phyloP scores from a whole-genome alignment of 495 filamentous ascomycete genomes.

The Penicillium steckii region DNA sequence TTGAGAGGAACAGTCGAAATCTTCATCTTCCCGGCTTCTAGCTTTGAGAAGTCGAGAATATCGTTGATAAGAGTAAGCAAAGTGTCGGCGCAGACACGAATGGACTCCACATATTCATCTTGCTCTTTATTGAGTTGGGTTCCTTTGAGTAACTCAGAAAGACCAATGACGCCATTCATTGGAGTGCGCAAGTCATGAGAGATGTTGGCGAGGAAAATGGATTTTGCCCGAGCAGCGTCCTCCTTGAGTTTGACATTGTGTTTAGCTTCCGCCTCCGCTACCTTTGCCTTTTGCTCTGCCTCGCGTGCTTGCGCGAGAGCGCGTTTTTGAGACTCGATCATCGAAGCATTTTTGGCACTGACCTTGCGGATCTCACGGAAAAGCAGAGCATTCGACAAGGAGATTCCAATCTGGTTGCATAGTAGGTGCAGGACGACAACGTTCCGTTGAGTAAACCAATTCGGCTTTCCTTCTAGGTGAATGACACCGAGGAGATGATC shows the following conservation, averaged over 20 bases:
- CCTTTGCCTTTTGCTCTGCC: constrained; percentile 79
- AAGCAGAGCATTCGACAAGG: constrained; percentile 80
- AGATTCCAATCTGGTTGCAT: constrained; percentile 87
- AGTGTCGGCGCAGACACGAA: constrained; percentile 85
- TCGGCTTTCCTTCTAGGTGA: constrained; percentile 81
- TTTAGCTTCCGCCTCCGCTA: constrained; percentile 78
- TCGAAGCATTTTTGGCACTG: constrained; percentile 76
- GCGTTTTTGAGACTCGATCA: constrained; percentile 83
- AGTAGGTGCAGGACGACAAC: constrained; percentile 81
- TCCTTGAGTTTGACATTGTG: constrained; percentile 86
- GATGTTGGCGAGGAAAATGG: constrained; percentile 90
- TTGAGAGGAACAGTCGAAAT: constrained; percentile 84
- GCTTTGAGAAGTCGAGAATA: constrained; percentile 88
- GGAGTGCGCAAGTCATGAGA: constrained; percentile 85
- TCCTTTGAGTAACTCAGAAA: constrained; percentile 81
- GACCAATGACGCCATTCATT: constrained; percentile 86
- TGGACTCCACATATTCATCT: constrained; percentile 87
- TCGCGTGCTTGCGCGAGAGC: constrained; percentile 76
- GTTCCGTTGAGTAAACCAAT: constrained; percentile 85
- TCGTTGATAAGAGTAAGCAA: constrained; percentile 94
- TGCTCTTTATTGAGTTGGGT: constrained; percentile 78
- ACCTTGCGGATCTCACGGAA: constrained; percentile 81
- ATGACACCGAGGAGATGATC: constrained; percentile 77
- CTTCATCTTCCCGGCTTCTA: constrained; percentile 95
- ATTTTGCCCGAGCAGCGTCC: constrained; percentile 87